Base-by-base conservation (phyloP, 2,329 filamentous ascomycete genomes). In the Paraconiothyrium brasiliense region DNA sequence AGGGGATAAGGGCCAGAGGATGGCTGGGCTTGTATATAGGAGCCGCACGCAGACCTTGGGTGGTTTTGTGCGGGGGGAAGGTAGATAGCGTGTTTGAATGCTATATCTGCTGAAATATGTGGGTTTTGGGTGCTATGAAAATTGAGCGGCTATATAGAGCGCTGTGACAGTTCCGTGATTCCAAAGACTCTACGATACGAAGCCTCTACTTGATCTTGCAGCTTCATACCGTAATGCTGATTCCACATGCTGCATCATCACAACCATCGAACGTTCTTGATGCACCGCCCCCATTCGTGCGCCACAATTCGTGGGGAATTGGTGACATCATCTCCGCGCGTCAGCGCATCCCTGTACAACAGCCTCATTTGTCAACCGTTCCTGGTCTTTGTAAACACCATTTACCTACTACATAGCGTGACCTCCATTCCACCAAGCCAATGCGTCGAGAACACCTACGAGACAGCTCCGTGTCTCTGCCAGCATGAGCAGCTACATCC, bases 401-500 rank as follows among this genome's bases (percentile, higher is more conserved):
- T 22, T 37, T n/a, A 32, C 35, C 9, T 54, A 32, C 49, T 46
- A 54, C 49, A 22, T 22, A 58, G 44, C 49, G 43, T 24, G 14
- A 16, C 30, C 20, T 44, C 39, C 9, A 16, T 14, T 8, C 16
- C 32, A 22, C 30, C 22, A 51, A 37, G 22, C 35, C 50, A 43
- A 55, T 57, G 50, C 39, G 11, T 46, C 44, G 7, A 58, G 44
- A 50, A 56, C 44, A 46, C 27, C 44, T 11, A 20, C 48, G 4
- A 20, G 34, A 30, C 35, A 32, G 16, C 16, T 35, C 24, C 22
- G 41, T 14, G 20, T 30, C 35, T 41, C 43, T 39, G 16, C 46
- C 52, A 75, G 52, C 10, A 76, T 78, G 76, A 72, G 67, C 56
- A 70, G 68, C 49, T 74, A 70, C 58, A 64, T 71, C 55, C 70